Evolutionary conservation across 306 rosid genomes (phyloP).

Genomic region (Corylus heterophylla): DNA sequence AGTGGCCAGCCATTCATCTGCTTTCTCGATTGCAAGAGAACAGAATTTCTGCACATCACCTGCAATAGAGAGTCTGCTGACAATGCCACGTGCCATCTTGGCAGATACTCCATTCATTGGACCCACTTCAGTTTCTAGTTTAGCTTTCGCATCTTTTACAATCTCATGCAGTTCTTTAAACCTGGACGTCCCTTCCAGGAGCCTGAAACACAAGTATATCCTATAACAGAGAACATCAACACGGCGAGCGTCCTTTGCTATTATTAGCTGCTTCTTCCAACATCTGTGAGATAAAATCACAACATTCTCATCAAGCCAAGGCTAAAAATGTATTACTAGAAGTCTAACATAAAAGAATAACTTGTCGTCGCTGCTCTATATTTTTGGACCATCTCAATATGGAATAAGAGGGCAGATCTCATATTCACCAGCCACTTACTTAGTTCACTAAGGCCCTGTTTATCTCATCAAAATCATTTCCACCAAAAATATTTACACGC

Average conservation of each 20-base stretch:
- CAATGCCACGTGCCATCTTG: conserved; percentile 97
- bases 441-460: neutral
- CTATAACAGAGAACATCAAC: conserved; percentile 86
- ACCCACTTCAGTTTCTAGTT: conserved; percentile 89
- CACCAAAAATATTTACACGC: neutral
- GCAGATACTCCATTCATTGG: conserved; percentile 83
- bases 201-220: conserved; percentile 91
- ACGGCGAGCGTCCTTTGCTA: conserved; percentile 97
- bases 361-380: conserved; percentile 12
- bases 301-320: conserved; percentile 30
- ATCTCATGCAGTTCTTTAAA: conserved; percentile 82
- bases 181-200: conserved; percentile 75
- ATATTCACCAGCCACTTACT: neutral
- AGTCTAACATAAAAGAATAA: neutral
- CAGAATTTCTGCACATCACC: conserved; percentile 86
- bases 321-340: conserved; percentile 18
- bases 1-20: conserved; percentile 76
- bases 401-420: conserved; percentile 5
- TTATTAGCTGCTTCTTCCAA: conserved; percentile 93
- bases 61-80: conserved; percentile 92
- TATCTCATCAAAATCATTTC: neutral
- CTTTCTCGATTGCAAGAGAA: conserved; percentile 83
- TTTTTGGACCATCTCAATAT: conserved; percentile 4
- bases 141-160: conserved; percentile 81
- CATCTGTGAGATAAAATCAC: conserved; percentile 51